Evolutionary conservation across 768 basidiomycete species (phyloP).

Genomic region (Favolaschia claudopus): DNA sequence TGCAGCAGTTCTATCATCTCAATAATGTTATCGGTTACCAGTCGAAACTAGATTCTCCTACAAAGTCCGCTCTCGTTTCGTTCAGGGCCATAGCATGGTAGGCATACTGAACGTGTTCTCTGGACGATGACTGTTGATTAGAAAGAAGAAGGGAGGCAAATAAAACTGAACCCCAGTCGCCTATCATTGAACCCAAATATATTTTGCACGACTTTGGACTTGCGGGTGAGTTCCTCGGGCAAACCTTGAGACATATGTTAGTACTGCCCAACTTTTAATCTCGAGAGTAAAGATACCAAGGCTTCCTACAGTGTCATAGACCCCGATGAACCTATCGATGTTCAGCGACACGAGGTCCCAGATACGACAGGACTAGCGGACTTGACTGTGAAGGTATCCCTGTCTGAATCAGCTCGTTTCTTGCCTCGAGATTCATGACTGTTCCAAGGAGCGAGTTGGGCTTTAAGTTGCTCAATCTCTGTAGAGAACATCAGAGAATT

Average conservation of each 20-base stretch:
- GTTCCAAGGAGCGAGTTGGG: conserved; percentile 62
- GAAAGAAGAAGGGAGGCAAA: not conserved
- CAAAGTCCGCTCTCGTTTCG: conserved; percentile 74
- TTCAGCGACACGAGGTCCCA: conserved; percentile 34
- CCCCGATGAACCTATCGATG: conserved; percentile 61
- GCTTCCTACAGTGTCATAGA: conserved; percentile 83
- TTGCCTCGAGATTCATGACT: conserved; percentile 60
- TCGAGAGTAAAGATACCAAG: no score
- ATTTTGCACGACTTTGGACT: conserved; percentile 50
- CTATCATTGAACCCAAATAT: conserved; percentile 74
- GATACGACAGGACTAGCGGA: conserved; percentile 35
- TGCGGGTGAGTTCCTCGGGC: conserved; percentile 66
- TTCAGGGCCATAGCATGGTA: conserved; percentile 77
- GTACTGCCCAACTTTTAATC: no score
- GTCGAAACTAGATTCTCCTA: conserved; percentile 38
- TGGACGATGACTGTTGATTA: not conserved
- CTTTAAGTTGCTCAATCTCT: conserved; percentile 50
- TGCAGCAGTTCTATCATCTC: conserved; percentile 61
- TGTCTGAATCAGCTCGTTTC: conserved; percentile 53
- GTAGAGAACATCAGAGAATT: not conserved
- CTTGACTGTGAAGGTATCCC: conserved; percentile 68
- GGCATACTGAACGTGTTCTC: conserved; percentile 65
- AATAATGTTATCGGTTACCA: not conserved
- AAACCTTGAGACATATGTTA: no score
- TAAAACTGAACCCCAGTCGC: conserved; percentile 50